A percentile compares a stretch with the other conserved stretches of the same genome.
Evolutionary conservation across 1,284 basidiomycete species (phyloP).

Genomic region (Ceratobasidium sp.): DNA sequence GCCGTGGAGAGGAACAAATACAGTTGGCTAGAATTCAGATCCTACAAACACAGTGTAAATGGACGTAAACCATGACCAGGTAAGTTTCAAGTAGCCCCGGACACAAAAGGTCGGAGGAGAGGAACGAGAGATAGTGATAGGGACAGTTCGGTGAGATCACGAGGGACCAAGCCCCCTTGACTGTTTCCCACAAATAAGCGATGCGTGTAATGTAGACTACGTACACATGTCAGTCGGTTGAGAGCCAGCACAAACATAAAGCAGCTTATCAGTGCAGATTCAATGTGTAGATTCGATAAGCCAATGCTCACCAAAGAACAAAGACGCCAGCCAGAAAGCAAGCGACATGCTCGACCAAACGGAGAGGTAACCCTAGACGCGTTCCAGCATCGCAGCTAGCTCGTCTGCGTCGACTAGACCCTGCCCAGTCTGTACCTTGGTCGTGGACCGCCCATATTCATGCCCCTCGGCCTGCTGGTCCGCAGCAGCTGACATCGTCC

Average conservation of each 20-base stretch:
- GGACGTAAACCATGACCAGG: constrained; percentile 1
- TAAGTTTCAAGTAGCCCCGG: constrained; percentile 1
- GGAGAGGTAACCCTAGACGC: constrained; percentile 10
- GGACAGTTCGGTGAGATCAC: not conserved
- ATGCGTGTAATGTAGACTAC: constrained; percentile 11
- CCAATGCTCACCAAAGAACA: not conserved
- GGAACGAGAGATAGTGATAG: not conserved
- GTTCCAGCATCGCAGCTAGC: constrained; percentile 36
- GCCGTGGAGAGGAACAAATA: constrained; percentile 18
- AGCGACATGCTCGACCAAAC: not conserved
- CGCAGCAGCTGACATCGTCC: constrained; percentile 13
- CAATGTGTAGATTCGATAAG: too few species aligned
- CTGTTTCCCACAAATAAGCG: not conserved
- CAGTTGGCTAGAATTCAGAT: constrained; percentile 1
- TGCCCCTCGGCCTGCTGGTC: constrained; percentile 31
- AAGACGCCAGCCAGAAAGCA: not conserved
- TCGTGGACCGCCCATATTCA: constrained; percentile 13
- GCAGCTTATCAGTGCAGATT: not conserved
- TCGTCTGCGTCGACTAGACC: constrained; percentile 36
- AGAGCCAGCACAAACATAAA: not conserved
- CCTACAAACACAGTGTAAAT: constrained; percentile 18
- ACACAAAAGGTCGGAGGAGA: too few species aligned
- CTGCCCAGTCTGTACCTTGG: constrained; percentile 37
- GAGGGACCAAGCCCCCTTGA: not conserved
- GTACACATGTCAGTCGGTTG: not conserved